Percentiles rank a stretch among this genome's conserved stretches.
Conservation (phyloP, 441 rosid genomes). For the Theobroma grandiflorum region DNA sequence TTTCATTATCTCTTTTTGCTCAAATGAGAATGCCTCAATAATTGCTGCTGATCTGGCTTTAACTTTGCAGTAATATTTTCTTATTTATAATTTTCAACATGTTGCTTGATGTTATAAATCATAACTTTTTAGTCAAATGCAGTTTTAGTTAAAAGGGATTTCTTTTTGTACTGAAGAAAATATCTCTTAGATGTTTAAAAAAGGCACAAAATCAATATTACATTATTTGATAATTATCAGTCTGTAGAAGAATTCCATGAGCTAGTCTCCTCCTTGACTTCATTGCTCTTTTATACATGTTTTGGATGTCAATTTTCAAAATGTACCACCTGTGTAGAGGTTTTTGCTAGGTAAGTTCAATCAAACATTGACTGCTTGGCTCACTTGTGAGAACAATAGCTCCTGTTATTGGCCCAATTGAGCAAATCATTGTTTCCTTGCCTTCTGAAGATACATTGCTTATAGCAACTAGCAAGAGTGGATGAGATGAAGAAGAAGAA, state of each 20-base stretch:
- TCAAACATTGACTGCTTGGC: not conserved
- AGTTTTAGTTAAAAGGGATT: not conserved
- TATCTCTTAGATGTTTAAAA: not conserved
- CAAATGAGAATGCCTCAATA: not conserved
- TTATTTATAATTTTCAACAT: not conserved
- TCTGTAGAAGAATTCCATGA: not conserved
- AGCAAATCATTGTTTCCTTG: not conserved
- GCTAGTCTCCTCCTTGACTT: not conserved
- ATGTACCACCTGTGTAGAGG: not conserved
- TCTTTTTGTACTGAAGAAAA: not conserved
- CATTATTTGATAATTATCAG: not conserved
- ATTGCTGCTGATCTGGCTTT: constrained; percentile 8
- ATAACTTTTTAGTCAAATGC: not conserved
- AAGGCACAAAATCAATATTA: not conserved
- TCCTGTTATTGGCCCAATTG: not conserved
- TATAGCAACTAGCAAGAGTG: not conserved
- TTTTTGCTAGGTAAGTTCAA: not conserved
- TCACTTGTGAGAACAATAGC: not conserved
- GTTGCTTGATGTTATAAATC: not conserved
- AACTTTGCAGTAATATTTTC: not conserved
- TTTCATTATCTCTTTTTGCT: not conserved
- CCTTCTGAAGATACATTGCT: not conserved
- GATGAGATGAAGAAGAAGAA: not conserved
- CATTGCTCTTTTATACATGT: not conserved
- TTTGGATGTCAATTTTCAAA: not conserved